A percentile compares a stretch with the other conserved stretches of the same genome.
Evolutionary conservation across 345 rosid genomes (phyloP).

Genomic region (Cardiospermum halicacabum): DNA sequence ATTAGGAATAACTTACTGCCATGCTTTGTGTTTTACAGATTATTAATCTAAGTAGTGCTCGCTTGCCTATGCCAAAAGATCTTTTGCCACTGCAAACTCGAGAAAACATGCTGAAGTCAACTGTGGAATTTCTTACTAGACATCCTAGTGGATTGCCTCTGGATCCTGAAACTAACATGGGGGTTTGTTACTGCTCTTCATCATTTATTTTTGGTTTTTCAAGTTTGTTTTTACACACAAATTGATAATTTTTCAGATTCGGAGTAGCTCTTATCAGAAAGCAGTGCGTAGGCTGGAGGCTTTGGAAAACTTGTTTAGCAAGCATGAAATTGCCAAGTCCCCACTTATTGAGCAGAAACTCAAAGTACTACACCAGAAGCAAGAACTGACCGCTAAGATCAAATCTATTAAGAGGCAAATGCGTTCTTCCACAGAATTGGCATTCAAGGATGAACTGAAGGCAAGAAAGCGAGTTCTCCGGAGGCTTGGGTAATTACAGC

Average conservation of each 20-base stretch:
- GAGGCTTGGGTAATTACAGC: slow-evolving; percentile 69
- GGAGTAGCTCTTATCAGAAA: slow-evolving; percentile 72
- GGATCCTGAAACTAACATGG: slow-evolving; percentile 87
- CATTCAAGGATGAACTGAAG: slow-evolving; percentile 96
- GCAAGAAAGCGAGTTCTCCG: slow-evolving; percentile 95
- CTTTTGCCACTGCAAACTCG: slow-evolving; percentile 83
- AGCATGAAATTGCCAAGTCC: slow-evolving; percentile 85
- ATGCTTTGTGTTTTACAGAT: slow-evolving; percentile 49
- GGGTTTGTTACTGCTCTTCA: slow-evolving; percentile 34
- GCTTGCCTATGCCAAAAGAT: slow-evolving; percentile 70
- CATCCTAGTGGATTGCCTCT: slow-evolving; percentile 69
- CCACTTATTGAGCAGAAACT: slow-evolving; percentile 79
- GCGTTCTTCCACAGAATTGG: slow-evolving; percentile 74
- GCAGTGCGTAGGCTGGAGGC: slow-evolving; percentile 78
- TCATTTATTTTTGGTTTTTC: slow-evolving; percentile 1
- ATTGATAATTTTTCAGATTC: slow-evolving; percentile 47
- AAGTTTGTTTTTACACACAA: background rate
- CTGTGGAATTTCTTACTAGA: slow-evolving; percentile 75
- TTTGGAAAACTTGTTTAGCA: slow-evolving; percentile 74
- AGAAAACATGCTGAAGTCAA: slow-evolving; percentile 81
- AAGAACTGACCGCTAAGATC: slow-evolving; percentile 72
- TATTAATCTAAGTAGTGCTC: slow-evolving; percentile 66
- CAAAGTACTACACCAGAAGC: slow-evolving; percentile 67
- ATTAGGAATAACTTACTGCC: slow-evolving; percentile 13
- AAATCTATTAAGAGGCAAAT: slow-evolving; percentile 69